phyloP scores from a whole-genome alignment of 2,329 filamentous ascomycete species.

The Tolypocladium nubicola region DNA sequence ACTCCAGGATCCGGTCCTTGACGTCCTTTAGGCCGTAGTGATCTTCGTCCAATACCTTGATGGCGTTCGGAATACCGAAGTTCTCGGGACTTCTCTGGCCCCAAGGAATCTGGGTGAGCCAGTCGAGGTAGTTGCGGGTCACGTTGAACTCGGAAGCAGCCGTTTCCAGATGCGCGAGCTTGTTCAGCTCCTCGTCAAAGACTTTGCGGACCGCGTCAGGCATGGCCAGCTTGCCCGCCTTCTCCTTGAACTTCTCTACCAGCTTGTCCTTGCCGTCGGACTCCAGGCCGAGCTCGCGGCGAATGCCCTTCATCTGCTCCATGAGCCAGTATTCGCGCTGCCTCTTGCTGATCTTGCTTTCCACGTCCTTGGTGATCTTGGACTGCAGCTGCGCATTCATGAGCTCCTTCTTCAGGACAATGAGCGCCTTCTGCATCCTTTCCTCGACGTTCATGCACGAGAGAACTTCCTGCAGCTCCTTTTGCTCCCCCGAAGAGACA shows the following conservation, averaged over 20 bases:
- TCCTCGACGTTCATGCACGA: conserved; percentile 86
- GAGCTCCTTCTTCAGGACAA: conserved; percentile 92
- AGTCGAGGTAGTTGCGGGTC: conserved; percentile 95
- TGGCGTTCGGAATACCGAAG: conserved; percentile 86
- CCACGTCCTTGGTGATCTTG: conserved; percentile 96
- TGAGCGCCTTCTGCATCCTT: conserved; percentile 79
- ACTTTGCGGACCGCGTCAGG: conserved; percentile 94
- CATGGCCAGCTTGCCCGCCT: conserved; percentile 89
- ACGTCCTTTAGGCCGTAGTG: conserved; percentile 96
- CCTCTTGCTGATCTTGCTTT: conserved; percentile 92
- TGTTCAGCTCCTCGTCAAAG: conserved; percentile 97
- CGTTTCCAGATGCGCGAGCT: conserved; percentile 87
- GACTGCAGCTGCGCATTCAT: conserved; percentile 97
- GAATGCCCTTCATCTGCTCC: conserved; percentile 99
- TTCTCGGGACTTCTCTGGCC: conserved; percentile 92
- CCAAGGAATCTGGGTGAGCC: conserved; percentile 98
- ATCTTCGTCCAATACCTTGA: conserved; percentile 86
- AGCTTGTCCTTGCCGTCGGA: conserved; percentile 97
- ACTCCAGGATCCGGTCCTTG: conserved; percentile 95
- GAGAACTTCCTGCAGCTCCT: conserved; percentile 85
- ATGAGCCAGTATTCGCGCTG: conserved; percentile 97
- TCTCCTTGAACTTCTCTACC: conserved; percentile 94
- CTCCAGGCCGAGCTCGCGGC: conserved; percentile 88
- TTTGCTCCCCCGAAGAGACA: conserved; percentile 85
- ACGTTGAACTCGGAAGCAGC: conserved; percentile 98